These are phyloP conservation scores for Striga asiatica DNA, from an alignment of 257 asterid species.

Conservation along the genomic window DNA sequence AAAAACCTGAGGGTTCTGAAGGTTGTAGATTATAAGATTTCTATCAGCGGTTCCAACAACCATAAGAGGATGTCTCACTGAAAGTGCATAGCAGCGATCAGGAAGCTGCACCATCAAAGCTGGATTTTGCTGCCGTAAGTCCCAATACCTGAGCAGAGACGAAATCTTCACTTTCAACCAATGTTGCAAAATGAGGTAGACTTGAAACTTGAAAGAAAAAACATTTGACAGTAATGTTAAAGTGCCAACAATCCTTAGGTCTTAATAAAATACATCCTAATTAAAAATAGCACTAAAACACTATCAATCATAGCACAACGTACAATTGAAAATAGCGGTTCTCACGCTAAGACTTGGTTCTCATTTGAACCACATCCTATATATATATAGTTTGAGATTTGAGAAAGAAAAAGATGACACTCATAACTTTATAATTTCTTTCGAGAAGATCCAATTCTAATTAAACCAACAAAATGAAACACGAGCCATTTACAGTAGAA, in stretches of 20 bases:
- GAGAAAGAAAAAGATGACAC: not conserved
- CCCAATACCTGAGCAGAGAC: slow-evolving; percentile 61
- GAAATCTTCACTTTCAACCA: not conserved
- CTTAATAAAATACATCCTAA: too few relatives aligned
- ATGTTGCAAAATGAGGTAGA: not conserved
- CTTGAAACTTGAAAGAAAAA: not conserved
- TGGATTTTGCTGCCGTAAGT: slow-evolving; percentile 68
- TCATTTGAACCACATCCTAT: too few relatives aligned
- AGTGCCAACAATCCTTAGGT: not conserved
- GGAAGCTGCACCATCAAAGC: slow-evolving; percentile 71
- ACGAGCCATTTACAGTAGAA: not conserved
- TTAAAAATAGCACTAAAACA: too few relatives aligned
- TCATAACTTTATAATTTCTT: not conserved
- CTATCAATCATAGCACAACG: too few relatives aligned
- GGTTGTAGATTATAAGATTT: slow-evolving; percentile 62
- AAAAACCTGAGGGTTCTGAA: slow-evolving; percentile 75
- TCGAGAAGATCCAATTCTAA: not conserved
- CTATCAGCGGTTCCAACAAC: slow-evolving; percentile 78
- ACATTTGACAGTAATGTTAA: not conserved
- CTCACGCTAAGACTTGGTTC: too few relatives aligned
- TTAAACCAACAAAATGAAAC: not conserved
- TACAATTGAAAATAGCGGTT: too few relatives aligned
- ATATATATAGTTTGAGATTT: not conserved
- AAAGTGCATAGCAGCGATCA: slow-evolving; percentile 75
- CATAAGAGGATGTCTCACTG: slow-evolving; percentile 74